Evolutionary conservation across 2,329 filamentous ascomycete genomes (phyloP), one percentile per base, ranked within the genome.

Genomic region (Penicillium brasilianum): DNA sequence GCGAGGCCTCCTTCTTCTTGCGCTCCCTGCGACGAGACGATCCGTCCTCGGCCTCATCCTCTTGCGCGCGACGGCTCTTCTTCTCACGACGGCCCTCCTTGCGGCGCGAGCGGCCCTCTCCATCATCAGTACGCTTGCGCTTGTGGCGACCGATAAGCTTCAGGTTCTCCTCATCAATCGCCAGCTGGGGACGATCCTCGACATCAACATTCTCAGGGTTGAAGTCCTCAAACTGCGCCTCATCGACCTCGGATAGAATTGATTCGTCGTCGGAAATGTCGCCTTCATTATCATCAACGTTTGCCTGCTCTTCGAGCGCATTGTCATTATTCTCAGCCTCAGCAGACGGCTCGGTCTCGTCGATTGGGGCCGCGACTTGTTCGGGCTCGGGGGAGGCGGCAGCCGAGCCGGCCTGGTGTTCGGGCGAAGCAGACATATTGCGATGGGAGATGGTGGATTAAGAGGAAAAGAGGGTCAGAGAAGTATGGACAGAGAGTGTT

Each of bases 1-100:
- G 86, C 3, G 83, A 83, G 20, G 80, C 77, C 67, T 82, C 83
- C 41, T 78, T 80, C 63, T 80, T 83, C 66, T 84, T 83, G 66
- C 78, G 80, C 55, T 80, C 82, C 25, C 74, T 77, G 73, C 82
- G 85, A 66, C 81, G 77, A 60, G 77, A 77, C 67, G 84, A 81
- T 72, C 65, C 66, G 13, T 70, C 77, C 60, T 84, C 80, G 44
- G 72, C 84, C 62, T 82, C 82, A 78, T 89, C 88, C 77, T 91
- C 91, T 66, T 88, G 89, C 69, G 88, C 84, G 54, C 87, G 84
- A n/a, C 87, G 88, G 70, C 88, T 90, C 74, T 90, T 88, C 76
- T 83, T 85, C 69, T 86, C 84, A 30, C 84, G 77, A 60, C 82
- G 78, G 4, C 80, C 78, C 67, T 84, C 82, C 64, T 85, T 87